Percentiles rank a stretch among this genome's conserved stretches.
These are phyloP conservation scores for Solanum hybrid DNA, from an alignment of 305 asterid species.

Conservation along the genomic window DNA sequence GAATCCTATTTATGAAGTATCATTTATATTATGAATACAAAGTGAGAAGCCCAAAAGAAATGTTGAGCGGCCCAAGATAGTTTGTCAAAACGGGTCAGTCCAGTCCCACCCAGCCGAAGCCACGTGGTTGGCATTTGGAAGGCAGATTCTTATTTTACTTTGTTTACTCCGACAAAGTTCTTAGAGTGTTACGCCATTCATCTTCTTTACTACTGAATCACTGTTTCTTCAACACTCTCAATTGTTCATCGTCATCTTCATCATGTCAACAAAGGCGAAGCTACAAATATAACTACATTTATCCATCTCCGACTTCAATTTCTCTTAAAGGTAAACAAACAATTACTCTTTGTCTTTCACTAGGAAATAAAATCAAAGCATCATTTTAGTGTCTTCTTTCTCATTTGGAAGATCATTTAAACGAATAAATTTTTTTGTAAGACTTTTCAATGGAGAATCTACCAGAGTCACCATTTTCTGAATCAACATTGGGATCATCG, in stretches of 20 bases:
- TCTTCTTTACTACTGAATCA: not conserved
- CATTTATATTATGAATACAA: not conserved
- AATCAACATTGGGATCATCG: not conserved
- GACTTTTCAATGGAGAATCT: not conserved
- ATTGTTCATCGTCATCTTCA: not conserved
- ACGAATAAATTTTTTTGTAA: not conserved
- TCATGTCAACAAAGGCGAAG: not conserved
- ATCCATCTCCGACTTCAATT: not conserved
- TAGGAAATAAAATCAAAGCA: not conserved
- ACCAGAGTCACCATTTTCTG: not conserved
- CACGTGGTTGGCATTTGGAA: not conserved
- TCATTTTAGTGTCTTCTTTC: not conserved
- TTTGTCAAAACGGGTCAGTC: not conserved
- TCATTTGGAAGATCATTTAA: not conserved
- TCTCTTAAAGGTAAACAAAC: not conserved
- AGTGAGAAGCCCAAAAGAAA: not conserved
- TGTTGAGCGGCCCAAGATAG: not conserved
- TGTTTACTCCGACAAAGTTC: not conserved
- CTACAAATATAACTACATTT: not conserved
- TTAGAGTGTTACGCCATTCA: not conserved
- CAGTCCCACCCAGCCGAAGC: not conserved
- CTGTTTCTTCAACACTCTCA: not conserved
- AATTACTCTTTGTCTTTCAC: not conserved
- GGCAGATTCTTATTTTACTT: not conserved
- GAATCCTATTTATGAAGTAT: not conserved